These are phyloP conservation scores for Ogataea naganishii DNA, from an alignment of 805 yeast genomes.

Conservation along the genomic window DNA sequence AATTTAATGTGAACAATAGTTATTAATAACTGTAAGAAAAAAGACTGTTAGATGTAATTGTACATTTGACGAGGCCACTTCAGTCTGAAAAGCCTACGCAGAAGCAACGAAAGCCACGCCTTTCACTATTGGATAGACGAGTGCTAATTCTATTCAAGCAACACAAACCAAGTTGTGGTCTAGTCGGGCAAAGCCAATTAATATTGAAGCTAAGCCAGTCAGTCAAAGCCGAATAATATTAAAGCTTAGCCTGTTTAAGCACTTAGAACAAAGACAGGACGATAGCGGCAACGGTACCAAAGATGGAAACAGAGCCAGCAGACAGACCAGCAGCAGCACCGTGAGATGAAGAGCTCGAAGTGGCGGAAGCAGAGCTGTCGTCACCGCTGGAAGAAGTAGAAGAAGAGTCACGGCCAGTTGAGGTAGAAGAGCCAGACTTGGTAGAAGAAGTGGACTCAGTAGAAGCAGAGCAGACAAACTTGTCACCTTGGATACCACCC, in stretches of 20 bases:
- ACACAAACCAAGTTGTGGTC: no score
- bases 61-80: no score
- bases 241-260: not conserved
- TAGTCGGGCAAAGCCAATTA: no score
- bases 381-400: conserved; percentile 30
- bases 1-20: no score
- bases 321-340: conserved; percentile 18
- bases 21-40: no score
- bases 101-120: no score
- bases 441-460: conserved; percentile 38
- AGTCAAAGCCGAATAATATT: no score
- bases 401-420: conserved; percentile 17
- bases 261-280: conserved; percentile 42
- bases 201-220: no score
- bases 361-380: conserved; percentile 24
- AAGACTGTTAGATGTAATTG: no score
- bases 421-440: conserved; percentile 18
- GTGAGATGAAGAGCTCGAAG: conserved; percentile 23
- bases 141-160: no score
- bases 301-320: conserved; percentile 27
- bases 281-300: conserved; percentile 41
- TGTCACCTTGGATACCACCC: conserved; percentile 89
- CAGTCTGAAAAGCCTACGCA: no score
- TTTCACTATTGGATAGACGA: no score
- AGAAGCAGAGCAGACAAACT: conserved; percentile 67